Evolutionary conservation across 2,329 filamentous ascomycete genomes (phyloP).

Genomic region (Exophiala xenobiotica): DNA sequence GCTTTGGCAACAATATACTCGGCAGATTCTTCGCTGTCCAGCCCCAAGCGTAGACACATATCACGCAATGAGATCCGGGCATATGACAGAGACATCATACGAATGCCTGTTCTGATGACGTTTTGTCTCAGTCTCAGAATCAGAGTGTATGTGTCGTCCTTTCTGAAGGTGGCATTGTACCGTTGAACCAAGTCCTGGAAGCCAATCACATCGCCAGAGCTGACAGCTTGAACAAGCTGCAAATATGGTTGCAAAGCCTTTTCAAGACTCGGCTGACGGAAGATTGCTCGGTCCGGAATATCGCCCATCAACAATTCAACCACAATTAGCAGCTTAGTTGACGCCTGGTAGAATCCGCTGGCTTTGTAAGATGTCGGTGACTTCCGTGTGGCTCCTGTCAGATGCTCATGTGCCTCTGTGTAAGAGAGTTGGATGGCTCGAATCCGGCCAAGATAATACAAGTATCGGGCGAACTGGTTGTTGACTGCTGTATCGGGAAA

Average conservation of each 20-base stretch:
- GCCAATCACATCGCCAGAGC: conserved; percentile 91
- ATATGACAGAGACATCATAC: conserved; percentile 98
- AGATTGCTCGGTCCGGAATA: conserved; percentile 91
- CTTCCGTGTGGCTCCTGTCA: conserved; percentile 91
- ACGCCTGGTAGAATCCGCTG: conserved; percentile 91
- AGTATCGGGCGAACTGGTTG: conserved; percentile 95
- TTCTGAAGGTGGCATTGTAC: conserved; percentile 80
- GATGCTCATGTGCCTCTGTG: conserved; percentile 92
- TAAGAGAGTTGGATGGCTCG: conserved; percentile 95
- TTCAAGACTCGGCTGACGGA: conserved; percentile 86
- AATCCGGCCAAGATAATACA: conserved; percentile 96
- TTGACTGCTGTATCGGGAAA: conserved; percentile 94
- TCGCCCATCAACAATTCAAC: conserved; percentile 98
- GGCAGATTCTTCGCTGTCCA: conserved; percentile 94
- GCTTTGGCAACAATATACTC: conserved; percentile 99
- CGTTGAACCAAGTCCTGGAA: conserved; percentile 84
- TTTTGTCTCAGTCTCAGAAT: conserved; percentile 95
- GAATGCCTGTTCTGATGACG: conserved; percentile 98
- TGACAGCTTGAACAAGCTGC: conserved; percentile 88
- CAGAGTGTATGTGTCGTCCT: conserved; percentile 91
- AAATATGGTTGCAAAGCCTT: conserved; percentile 89
- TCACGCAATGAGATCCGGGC: conserved; percentile 95
- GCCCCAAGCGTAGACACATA: conserved; percentile 90
- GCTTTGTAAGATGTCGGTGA: conserved; percentile 86
- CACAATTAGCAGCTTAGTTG: conserved; percentile 92